phyloP scores from a whole-genome alignment of 345 rosid genomes.

The Clausena lansium region DNA sequence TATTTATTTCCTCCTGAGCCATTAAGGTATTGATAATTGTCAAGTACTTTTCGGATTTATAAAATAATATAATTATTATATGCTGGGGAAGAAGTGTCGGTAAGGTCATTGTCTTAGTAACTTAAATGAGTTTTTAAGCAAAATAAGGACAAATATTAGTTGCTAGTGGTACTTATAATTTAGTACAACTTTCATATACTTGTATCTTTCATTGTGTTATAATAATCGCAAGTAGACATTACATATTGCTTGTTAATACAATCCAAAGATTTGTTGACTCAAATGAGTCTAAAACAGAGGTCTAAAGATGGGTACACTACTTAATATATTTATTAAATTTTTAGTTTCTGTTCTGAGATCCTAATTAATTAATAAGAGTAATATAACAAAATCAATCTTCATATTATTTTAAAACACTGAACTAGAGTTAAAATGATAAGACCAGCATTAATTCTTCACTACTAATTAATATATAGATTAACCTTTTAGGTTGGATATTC shows the following conservation, averaged over 20 bases:
- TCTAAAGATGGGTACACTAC: background rate
- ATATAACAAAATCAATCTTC: background rate
- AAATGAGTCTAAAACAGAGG: background rate
- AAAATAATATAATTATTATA: background rate
- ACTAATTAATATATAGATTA: background rate
- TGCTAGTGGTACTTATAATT: constrained; percentile 19
- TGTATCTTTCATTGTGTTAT: constrained; percentile 1
- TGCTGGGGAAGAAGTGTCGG: constrained; percentile 18
- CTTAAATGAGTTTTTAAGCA: background rate
- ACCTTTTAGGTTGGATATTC: no score
- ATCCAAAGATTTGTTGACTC: background rate
- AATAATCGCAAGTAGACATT: constrained; percentile 9
- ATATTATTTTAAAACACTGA: background rate
- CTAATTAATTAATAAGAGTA: no score
- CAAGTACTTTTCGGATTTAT: background rate
- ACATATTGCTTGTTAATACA: background rate
- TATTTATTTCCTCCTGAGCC: background rate
- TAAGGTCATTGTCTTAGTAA: constrained; percentile 21
- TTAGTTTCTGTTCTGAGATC: background rate
- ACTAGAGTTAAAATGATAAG: background rate
- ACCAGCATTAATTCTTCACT: no score
- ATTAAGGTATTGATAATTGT: constrained; percentile 9
- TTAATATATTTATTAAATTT: background rate
- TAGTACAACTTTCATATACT: constrained; percentile 11
- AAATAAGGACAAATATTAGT: constrained; percentile 31